Evolutionary conservation across 306 rosid species (phyloP), one percentile per base, ranked within the genome.

Genomic region (Castanea mollissima): DNA sequence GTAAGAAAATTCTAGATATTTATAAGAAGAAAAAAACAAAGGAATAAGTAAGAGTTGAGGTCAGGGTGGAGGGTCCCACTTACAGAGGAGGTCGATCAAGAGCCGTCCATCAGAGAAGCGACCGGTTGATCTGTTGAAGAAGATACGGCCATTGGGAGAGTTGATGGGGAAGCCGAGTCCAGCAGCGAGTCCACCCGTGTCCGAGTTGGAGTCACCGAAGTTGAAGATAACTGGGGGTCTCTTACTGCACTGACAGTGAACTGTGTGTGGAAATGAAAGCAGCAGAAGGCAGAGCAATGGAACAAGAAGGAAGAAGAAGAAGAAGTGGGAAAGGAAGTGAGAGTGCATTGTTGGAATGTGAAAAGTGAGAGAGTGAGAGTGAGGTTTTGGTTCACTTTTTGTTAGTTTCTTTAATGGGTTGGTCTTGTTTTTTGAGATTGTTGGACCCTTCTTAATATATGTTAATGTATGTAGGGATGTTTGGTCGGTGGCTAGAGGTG

Each of bases 181-280:
- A 3, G 99, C 88, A 8, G 79, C 84, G 77, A 94, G 93, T 76
- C 97, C 99, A 21, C 99, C 99, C 2, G 99, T 94, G 86, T 94
- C 99, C 55, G 99, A 94, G 91, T 94, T 94, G 31, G 99, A 94
- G 83, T 94, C 99, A 1, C 99, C 99, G 78, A 94, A 91, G 74
- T 86, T 95, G 79, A 94, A 92, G 74, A 94, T 27, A 20, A 84
- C 58, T 0, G 92, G 90, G 44, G 83, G 67, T 6, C n/a, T 7
- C 38, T 64, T 77, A 25, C 23, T 79, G 78, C 87, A 79, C 16
- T 69, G 88, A 58, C 4, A 4, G 19, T 55, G 38, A 31, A 65
- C 65, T 2, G 34, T 68, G 46, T 20, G 73, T 4, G 77, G 54
- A 69, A 60, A n/a, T 54, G 59, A 57, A 5, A 35, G 27, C 3